Percentiles rank a stretch among this genome's conserved stretches.
phyloP scores from a whole-genome alignment of 192 early-diverging fungal genomes.

The Linnemannia exigua region DNA sequence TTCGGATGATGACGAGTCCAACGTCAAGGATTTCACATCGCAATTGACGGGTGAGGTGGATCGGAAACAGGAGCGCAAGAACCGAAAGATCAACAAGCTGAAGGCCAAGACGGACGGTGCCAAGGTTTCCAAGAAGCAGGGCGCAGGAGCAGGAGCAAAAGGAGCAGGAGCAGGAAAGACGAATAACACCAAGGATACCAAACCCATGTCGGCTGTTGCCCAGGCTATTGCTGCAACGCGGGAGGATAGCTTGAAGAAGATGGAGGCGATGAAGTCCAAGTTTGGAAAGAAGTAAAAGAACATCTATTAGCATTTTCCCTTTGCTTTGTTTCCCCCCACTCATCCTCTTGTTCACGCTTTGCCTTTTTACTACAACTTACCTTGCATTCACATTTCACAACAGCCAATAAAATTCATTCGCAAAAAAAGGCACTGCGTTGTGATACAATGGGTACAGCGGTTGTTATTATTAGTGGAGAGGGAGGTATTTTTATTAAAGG shows the following conservation, averaged over 20 bases:
- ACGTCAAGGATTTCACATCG: conserved; percentile 38
- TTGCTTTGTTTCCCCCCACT: neutral
- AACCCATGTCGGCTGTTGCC: conserved; percentile 43
- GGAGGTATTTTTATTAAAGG: neutral
- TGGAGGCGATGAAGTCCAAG: conserved; percentile 40
- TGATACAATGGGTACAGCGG: neutral
- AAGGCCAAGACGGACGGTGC: conserved; percentile 53
- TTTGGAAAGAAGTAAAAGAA: conserved; percentile 40
- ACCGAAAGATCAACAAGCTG: conserved; percentile 56
- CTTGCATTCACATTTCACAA: neutral
- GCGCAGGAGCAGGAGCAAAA: neutral
- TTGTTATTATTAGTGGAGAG: neutral
- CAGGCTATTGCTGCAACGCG: conserved; percentile 47
- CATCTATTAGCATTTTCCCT: neutral
- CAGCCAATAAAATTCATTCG: neutral
- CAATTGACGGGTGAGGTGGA: conserved; percentile 55
- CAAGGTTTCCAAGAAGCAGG: conserved; percentile 36
- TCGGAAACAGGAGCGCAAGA: conserved; percentile 58
- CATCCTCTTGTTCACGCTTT: too few species aligned
- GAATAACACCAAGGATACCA: conserved; percentile 16
- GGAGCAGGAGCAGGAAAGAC: neutral
- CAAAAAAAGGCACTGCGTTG: neutral
- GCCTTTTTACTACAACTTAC: neutral
- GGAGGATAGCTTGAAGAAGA: conserved; percentile 34
- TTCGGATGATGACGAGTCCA: conserved; percentile 32